Evolutionary conservation across 78 protist species (phyloP), one percentile per base, ranked within the genome.

Genomic region (Speleostelium caveatum): DNA sequence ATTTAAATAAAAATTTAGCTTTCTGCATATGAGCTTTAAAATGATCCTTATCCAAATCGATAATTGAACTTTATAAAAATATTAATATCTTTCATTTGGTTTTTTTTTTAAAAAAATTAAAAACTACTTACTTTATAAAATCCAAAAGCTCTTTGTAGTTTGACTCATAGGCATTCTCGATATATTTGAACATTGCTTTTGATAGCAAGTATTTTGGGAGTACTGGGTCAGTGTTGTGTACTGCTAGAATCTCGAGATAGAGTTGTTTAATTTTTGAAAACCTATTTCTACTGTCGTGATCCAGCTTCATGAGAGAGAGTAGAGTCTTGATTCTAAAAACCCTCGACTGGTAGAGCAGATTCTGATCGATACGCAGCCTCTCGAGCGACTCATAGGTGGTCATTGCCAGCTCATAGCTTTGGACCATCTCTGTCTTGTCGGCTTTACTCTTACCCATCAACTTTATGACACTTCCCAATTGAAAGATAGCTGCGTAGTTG

Each of bases 401-500:
- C 8, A 38, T 79, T 2, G 91, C 91, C n/a, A n/a, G n/a, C n/a
- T 39, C 22, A 1, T 2, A 24, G 19, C 14, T 42, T 69, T 21
- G 0, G 16, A 22, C 26, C 41, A 41, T 8, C 71, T 49, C 16
- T 5, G 2, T 28, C 21, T 24, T 0, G 0, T 69, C 79, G 0
- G 24, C 3, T 8, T 51, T 14, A 28, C 6, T 5, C 33, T 58
- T 67, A 1, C 79, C 91, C 59, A 83, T 69, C 14, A 69, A 24
- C 32, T 45, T 59, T 30, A 71, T 67, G n/a, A 83, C 91, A 45
- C 69, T 83, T 30, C 79, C 91, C 45, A 83, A 39, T 33, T 83
- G 91, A 67, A 83, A 83, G 32, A 69, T 59, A 17, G 91, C 78
- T 35, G 36, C 30, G n/a, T 71, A 72, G 56, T 83, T 83, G 17